Evolutionary conservation across 2,329 filamentous ascomycete species (phyloP), one percentile per base, ranked within the genome.

Genomic region (Dryadomyces sulphureus): DNA sequence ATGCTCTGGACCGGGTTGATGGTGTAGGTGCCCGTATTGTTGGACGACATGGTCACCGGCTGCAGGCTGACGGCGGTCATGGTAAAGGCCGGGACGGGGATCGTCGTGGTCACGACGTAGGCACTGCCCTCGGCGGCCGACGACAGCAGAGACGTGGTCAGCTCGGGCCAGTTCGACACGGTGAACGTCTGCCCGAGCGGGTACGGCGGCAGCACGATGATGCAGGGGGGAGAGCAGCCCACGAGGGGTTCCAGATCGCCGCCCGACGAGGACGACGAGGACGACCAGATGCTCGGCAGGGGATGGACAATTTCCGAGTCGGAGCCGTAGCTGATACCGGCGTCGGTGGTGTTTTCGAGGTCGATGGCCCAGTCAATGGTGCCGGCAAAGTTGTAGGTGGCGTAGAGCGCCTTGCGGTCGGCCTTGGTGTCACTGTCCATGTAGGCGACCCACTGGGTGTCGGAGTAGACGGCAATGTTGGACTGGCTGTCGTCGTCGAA

Each of bases 321-420:
- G 7, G 27, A 32, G 27, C 27, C 27, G 27, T 32, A 32, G 11
- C 7, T 32, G 3, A 32, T 14, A 7, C 4, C 16, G 27, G 27
- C 27, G 27, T 32, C 27, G 16, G 6, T 32, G 27, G 4, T 32
- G 35, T 24, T 30, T 42, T 55, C 48, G 25, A 57, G 45, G 41
- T 58, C 55, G 25, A 20, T 49, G 20, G 56, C 57, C 57, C 57
- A 59, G 44, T 54, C 50, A 14, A 50, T 51, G 2, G 53, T 54
- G 30, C 55, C 56, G 20, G 38, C 52, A 35, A 57, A 41, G 9
- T 42, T 41, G 32, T 36, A 45, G 7, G 36, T 43, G 8, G 21
- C 12, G 43, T 54, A 56, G 5, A 49, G 24, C 9, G 34, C 25
- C 1, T 35, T 34, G 19, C 53, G 53, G 3, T 20, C 9, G 1